A percentile compares a stretch with the other conserved stretches of the same genome.
These are phyloP conservation scores for Ascoidea tarda DNA, from an alignment of 805 yeast species.

Conservation along the genomic window DNA sequence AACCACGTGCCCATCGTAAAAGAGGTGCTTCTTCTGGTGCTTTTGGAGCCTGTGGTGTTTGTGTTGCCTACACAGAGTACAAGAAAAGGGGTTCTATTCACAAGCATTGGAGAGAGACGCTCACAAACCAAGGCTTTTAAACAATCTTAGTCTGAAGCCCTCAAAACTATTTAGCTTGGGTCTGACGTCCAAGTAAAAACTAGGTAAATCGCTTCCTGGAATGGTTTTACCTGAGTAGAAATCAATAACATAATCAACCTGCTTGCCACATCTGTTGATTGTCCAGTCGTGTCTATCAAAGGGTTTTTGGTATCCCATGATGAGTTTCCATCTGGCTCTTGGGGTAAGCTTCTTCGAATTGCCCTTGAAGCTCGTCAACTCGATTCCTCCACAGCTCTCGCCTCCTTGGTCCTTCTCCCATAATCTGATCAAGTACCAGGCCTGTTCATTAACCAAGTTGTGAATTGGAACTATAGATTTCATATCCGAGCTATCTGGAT, in stretches of 20 bases:
- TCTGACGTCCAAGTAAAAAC: constrained; percentile 77
- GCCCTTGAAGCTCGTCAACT: constrained; percentile 78
- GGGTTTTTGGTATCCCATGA: constrained; percentile 63
- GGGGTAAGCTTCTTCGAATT: constrained; percentile 81
- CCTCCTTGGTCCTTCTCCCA: constrained; percentile 65
- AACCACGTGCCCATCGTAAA: no score
- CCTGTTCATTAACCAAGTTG: constrained; percentile 83
- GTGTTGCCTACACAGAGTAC: no score
- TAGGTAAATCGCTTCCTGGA: constrained; percentile 33
- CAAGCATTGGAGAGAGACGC: not conserved
- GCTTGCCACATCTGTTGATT: constrained; percentile 69
- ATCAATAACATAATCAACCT: constrained; percentile 85
- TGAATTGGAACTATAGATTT: constrained; percentile 85
- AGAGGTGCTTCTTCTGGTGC: no score
- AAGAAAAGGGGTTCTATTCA: no score
- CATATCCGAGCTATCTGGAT: constrained; percentile 76
- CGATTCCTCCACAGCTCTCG: constrained; percentile 70
- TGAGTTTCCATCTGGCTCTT: constrained; percentile 56
- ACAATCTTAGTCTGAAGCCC: constrained; percentile 60
- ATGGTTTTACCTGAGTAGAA: constrained; percentile 56
- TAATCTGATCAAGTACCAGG: constrained; percentile 69
- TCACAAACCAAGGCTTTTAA: constrained; percentile 42
- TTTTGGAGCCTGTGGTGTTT: no score
- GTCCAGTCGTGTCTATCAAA: constrained; percentile 97
- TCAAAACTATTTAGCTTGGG: constrained; percentile 78